Conservation (phyloP, 1,284 basidiomycete genomes). For the Pseudozyma sp. region DNA sequence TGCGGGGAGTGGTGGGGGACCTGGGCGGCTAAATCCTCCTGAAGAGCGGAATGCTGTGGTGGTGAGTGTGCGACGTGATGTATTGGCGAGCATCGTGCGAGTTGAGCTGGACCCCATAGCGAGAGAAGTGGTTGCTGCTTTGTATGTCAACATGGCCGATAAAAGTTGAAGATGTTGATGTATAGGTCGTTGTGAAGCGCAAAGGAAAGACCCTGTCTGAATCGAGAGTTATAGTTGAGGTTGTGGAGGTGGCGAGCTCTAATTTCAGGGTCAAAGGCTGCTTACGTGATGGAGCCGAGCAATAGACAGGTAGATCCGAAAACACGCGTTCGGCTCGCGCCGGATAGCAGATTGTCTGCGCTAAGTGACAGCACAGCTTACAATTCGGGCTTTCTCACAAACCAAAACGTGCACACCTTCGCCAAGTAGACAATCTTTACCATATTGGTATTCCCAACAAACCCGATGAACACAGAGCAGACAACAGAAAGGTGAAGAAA, state of each 20-base stretch:
- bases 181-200: neutral
- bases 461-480: too few relatives aligned
- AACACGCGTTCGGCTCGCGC: conserved; percentile 1
- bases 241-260: conserved; percentile 28
- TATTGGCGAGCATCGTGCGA: neutral
- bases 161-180: neutral
- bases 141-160: conserved; percentile 16
- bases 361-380: neutral
- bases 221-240: neutral
- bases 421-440: too few relatives aligned
- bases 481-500: too few relatives aligned
- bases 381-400: too few relatives aligned
- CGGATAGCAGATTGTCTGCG: neutral
- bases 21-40: conserved; percentile 63
- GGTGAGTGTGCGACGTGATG: conserved; percentile 20
- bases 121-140: neutral
- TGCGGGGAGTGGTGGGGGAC: conserved; percentile 68
- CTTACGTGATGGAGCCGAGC: conserved; percentile 25
- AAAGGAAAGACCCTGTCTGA: neutral
- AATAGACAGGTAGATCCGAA: too few relatives aligned
- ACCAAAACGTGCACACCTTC: too few relatives aligned
- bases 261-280: conserved; percentile 16
- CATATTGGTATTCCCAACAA: too few relatives aligned
- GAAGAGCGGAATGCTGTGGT: conserved; percentile 7
- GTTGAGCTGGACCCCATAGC: neutral